These are phyloP conservation scores for Orbilia ellipsospora DNA, from an alignment of 2,329 filamentous ascomycete genomes.

Conservation along the genomic window DNA sequence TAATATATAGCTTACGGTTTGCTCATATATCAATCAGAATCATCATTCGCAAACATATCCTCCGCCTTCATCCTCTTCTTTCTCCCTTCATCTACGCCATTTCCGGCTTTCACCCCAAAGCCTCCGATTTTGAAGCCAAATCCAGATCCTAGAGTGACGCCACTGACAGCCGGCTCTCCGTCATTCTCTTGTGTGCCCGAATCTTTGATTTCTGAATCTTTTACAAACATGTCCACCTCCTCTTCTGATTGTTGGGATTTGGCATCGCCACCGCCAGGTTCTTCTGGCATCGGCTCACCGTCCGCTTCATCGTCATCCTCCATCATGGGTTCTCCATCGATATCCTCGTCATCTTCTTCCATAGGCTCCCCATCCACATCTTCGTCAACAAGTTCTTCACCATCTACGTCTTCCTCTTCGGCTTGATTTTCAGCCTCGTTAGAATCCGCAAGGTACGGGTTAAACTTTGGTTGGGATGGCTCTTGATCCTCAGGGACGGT, in stretches of 20 bases:
- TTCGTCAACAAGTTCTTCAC: conserved; percentile 59
- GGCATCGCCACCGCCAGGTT: conserved; percentile 65
- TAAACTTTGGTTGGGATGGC: conserved; percentile 63
- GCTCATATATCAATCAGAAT: conserved; percentile 60
- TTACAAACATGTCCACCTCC: conserved; percentile 62
- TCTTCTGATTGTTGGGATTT: conserved; percentile 63
- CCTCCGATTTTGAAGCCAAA: conserved; percentile 58
- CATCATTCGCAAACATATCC: conserved; percentile 88
- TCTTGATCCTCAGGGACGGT: conserved; percentile 45
- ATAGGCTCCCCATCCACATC: conserved; percentile 57
- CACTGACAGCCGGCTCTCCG: conserved; percentile 35
- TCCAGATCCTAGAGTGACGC: conserved; percentile 57
- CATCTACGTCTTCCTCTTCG: conserved; percentile 63
- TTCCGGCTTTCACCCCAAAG: conserved; percentile 57
- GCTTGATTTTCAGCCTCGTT: conserved; percentile 65
- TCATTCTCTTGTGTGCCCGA: conserved; percentile 57
- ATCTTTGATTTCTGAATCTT: conserved; percentile 56
- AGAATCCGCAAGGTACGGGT: conserved; percentile 62
- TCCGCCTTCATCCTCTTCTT: conserved; percentile 78
- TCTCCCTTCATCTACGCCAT: conserved; percentile 60
- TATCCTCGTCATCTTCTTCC: conserved; percentile 61
- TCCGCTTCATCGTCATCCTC: conserved; percentile 61
- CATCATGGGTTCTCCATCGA: conserved; percentile 60
- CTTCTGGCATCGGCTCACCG: conserved; percentile 65
- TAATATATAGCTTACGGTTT: no score